A percentile compares a stretch with the other conserved stretches of the same genome.
These are phyloP conservation scores for Russula sp. DNA, from an alignment of 768 basidiomycete species.

Conservation along the genomic window DNA sequence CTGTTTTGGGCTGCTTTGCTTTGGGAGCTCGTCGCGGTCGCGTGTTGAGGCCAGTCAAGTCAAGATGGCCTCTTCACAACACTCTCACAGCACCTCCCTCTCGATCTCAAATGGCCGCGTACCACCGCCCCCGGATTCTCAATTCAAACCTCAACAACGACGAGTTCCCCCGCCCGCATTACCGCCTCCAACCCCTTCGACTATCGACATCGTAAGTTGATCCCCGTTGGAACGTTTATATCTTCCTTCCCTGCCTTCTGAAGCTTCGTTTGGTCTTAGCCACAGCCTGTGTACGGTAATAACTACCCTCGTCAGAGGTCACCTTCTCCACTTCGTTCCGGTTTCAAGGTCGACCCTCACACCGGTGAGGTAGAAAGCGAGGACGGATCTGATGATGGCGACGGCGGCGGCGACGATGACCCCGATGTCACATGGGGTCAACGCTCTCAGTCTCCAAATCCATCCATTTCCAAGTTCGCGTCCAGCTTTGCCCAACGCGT, in stretches of 20 bases:
- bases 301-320: constrained; percentile 42
- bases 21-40: no score
- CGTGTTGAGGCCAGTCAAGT: background rate
- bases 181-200: constrained; percentile 33
- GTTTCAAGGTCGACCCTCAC: constrained; percentile 48
- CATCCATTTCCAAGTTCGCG: constrained; percentile 70
- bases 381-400: constrained; percentile 44
- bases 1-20: background rate
- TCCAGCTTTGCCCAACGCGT: constrained; percentile 70
- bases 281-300: constrained; percentile 39
- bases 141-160: constrained; percentile 30
- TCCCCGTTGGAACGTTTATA: background rate
- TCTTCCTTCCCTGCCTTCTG: constrained; percentile 12
- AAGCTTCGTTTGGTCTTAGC: constrained; percentile 29
- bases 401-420: constrained; percentile 40
- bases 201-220: constrained; percentile 37
- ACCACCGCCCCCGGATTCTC: constrained; percentile 25
- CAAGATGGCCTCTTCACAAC: constrained; percentile 30
- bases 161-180: constrained; percentile 35
- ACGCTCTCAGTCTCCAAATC: constrained; percentile 55
- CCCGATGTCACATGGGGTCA: constrained; percentile 36
- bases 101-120: constrained; percentile 28
- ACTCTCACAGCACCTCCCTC: constrained; percentile 24
- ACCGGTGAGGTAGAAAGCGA: constrained; percentile 39
- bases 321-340: constrained; percentile 68